These are phyloP conservation scores for Gossypium lobatum DNA, from an alignment of 441 rosid genomes.

Conservation along the genomic window DNA sequence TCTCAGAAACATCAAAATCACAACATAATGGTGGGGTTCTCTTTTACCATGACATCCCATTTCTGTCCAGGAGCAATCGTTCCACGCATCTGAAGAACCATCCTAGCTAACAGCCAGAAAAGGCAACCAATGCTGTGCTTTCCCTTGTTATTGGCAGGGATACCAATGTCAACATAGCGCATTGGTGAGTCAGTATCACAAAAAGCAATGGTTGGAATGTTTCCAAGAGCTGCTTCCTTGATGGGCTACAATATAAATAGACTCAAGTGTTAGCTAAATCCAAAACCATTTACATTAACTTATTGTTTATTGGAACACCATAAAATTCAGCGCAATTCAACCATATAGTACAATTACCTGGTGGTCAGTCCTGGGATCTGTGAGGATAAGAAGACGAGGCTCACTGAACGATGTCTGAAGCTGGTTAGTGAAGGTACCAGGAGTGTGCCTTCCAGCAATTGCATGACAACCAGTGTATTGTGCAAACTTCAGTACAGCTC, in stretches of 20 bases:
- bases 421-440: constrained; percentile 93
- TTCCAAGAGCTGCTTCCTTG: constrained; percentile 91
- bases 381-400: constrained; percentile 82
- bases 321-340: background rate
- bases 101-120: constrained; percentile 89
- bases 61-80: constrained; percentile 68
- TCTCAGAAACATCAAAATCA: background rate
- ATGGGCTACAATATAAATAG: constrained; percentile 53
- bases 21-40: background rate
- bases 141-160: constrained; percentile 95
- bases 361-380: constrained; percentile 87
- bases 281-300: background rate
- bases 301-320: background rate
- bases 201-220: constrained; percentile 88
- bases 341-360: constrained; percentile 40
- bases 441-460: constrained; percentile 95
- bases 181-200: constrained; percentile 94
- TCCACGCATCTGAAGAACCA: constrained; percentile 98
- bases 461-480: constrained; percentile 90
- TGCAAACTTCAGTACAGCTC: constrained; percentile 84
- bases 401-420: constrained; percentile 81
- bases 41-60: constrained; percentile 88
- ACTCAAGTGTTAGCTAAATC: background rate
- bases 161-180: constrained; percentile 81
- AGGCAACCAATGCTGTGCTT: constrained; percentile 93